phyloP scores from a whole-genome alignment of 345 rosid genomes.

The Litchi chinensis region DNA sequence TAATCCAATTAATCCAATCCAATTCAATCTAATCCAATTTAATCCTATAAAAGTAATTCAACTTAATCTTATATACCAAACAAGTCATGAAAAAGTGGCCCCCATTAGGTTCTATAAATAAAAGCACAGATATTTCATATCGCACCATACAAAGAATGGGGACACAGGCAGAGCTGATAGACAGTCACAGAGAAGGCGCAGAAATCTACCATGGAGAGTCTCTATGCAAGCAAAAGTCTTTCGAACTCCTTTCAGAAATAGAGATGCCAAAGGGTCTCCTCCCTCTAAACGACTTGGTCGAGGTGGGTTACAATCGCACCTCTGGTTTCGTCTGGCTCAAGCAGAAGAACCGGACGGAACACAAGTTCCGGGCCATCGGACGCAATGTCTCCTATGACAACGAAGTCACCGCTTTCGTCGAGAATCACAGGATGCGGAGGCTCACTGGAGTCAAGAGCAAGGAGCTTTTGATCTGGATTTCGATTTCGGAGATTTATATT shows the following conservation, averaged over 20 bases:
- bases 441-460: conserved; percentile 56
- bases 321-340: conserved; percentile 71
- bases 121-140: too few species aligned
- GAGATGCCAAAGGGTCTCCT: conserved; percentile 57
- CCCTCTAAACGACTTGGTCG: conserved; percentile 53
- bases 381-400: conserved; percentile 48
- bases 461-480: conserved; percentile 62
- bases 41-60: too few species aligned
- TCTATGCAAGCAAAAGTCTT: conserved; percentile 50
- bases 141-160: conserved; percentile 26
- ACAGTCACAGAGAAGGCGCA: conserved; percentile 42
- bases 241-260: conserved; percentile 43
- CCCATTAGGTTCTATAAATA: too few species aligned
- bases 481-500: conserved; percentile 50
- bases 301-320: conserved; percentile 51
- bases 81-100: too few species aligned
- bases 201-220: conserved; percentile 52
- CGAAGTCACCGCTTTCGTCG: conserved; percentile 54
- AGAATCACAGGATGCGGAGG: conserved; percentile 48
- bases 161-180: conserved; percentile 19
- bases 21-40: too few species aligned
- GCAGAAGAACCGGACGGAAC: conserved; percentile 45
- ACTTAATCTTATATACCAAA: too few species aligned
- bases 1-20: too few species aligned
- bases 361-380: conserved; percentile 43